These are phyloP conservation scores for Aspergillus latus DNA, from an alignment of 2,329 filamentous ascomycete genomes.

Conservation along the genomic window DNA sequence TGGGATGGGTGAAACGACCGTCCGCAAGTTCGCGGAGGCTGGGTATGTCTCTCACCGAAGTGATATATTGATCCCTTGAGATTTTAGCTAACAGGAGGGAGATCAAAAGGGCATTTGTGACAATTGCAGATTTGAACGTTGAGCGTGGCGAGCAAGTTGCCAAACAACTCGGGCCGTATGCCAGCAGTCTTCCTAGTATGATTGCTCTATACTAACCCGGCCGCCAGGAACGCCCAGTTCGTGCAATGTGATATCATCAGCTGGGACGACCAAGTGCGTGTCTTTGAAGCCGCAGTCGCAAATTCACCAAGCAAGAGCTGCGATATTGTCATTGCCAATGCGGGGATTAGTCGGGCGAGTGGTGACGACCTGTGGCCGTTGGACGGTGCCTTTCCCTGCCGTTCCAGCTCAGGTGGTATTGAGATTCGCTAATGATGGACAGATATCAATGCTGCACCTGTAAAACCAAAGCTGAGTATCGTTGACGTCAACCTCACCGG, in stretches of 20 bases:
- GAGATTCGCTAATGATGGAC: neutral
- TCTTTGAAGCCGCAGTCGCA: slow-evolving; percentile 44
- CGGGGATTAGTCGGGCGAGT: slow-evolving; percentile 41
- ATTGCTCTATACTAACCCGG: neutral
- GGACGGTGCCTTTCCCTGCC: slow-evolving; percentile 26
- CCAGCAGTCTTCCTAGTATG: neutral
- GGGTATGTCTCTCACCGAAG: slow-evolving; percentile 1
- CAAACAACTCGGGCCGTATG: slow-evolving; percentile 33
- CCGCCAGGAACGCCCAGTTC: slow-evolving; percentile 29
- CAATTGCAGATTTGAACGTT: slow-evolving; percentile 37
- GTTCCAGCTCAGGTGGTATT: neutral
- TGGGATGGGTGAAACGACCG: slow-evolving; percentile 28
- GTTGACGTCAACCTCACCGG: slow-evolving; percentile 46
- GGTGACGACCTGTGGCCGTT: slow-evolving; percentile 43
- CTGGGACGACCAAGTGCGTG: slow-evolving; percentile 45
- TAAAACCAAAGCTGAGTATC: slow-evolving; percentile 45
- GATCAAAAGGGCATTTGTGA: slow-evolving; percentile 19
- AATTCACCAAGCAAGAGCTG: slow-evolving; percentile 42
- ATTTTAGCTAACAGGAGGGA: too few species aligned
- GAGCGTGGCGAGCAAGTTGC: slow-evolving; percentile 33
- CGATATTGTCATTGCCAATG: slow-evolving; percentile 52
- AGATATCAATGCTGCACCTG: slow-evolving; percentile 19
- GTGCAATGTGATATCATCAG: slow-evolving; percentile 45
- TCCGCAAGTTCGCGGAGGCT: slow-evolving; percentile 21
- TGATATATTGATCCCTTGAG: too few species aligned